Evolutionary conservation across 768 basidiomycete genomes (phyloP), one percentile per base, ranked within the genome.

Genomic region (Pleurotus pulmonarius): DNA sequence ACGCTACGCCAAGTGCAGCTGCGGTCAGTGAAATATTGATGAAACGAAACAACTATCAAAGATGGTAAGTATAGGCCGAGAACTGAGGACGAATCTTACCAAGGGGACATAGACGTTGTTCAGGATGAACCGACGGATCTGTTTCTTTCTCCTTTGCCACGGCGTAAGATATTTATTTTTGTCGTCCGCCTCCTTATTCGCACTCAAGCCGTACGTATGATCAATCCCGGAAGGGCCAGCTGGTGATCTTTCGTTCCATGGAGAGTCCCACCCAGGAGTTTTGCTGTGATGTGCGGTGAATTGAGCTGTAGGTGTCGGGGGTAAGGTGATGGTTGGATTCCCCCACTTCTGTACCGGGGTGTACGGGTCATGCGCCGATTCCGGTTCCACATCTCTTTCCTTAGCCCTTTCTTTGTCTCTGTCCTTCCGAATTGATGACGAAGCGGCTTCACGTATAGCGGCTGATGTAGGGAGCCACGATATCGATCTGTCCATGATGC

Each of bases 11-110:
- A 45, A 95, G 81, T 2, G 90, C 88, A 40, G 86, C 79, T 13
- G 86, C 82, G 11, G 89, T 94, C 63, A 94, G 89, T 7, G 86
- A 76, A 60, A 96, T 86, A 66, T 94, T 94, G 67, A 87, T 80
- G 61, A 92, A 79, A 53, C 93, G 88, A 68, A 94, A 92, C 39
- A 94, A 76, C 92, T 94, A 61, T 48, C 44, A 59, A 22, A 29
- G 15, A 22, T 18, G 67, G 55, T 63, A 58, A 13, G 56, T 24
- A 34, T 43, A 37, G n/a, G 13, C 2, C 25, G 54, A 38, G 58
- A 56, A 8, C 52, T 48, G 26, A 22, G 7, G 20, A 8, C 49
- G 20, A 20, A 43, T 70, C 82, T 53, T 61, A 92, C 92, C 74
- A 94, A 65, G 49, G 92, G 92, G 51, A 91, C 87, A 67, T 91